Evolutionary conservation across 495 filamentous ascomycete genomes (phyloP), one percentile per base, ranked within the genome.

Genomic region (Filosporella fistucella): DNA sequence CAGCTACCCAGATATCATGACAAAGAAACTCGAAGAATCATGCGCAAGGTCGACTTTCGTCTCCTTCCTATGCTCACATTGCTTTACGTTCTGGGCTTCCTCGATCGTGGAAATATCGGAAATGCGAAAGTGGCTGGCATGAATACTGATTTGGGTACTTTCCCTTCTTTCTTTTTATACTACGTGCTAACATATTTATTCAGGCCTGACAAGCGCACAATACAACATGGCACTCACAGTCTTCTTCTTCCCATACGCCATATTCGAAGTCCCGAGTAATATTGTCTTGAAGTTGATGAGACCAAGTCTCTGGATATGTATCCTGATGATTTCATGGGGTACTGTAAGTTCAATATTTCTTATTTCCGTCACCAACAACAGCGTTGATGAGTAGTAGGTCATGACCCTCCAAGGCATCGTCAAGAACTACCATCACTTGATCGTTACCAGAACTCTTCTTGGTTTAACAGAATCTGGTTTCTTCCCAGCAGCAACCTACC

Each of bases 401-500:
- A 49, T 49, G 86, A 78, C 80, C 0, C 75, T 83, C 12, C 17
- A 21, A 66, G 58, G 65, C 3, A 51, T 58, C 2, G 62, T 74
- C 28, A 59, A 70, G 38, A 65, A 46, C 20, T 74, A 63, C 51
- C 51, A 54, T 0, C 64, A 65, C 11, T 62, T 77, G 2, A 5
- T 42, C 13, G 35, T 41, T 16, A 38, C 62, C 28, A 74, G 83
- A 2, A 67, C 78, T 34, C 58, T 85, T 7, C 63, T 85, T 24
- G 82, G 81, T 22, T 28, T 75, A 0, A 72, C 79, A 46, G 80
- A 84, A 54, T 89, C 89, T n/a, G 90, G 89, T 12, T 70, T 93
- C 0, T 91, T 90, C 60, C 86, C 87, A 0, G 86, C 90, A 3
- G 79, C 94, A 4, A 87, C 85, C 56, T 93, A 90, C 61, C 91